Evolutionary conservation across 352 stramenopile genomes (phyloP).

Genomic region (Phytophthora litchii): DNA sequence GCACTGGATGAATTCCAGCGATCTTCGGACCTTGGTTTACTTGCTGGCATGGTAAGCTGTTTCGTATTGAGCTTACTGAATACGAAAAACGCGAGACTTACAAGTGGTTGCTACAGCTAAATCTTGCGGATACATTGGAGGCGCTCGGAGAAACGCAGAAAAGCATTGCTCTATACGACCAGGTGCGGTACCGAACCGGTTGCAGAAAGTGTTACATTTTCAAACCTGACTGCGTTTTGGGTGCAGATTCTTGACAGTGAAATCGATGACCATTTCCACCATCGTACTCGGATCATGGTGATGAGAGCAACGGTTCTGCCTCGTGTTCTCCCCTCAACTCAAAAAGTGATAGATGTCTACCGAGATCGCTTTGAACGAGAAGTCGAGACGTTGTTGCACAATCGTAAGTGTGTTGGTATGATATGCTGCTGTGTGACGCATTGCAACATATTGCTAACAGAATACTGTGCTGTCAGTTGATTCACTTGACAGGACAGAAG

Average conservation of each 20-base stretch:
- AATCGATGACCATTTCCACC: conserved; percentile 25
- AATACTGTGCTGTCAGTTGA: conserved; percentile 22
- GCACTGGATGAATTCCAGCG: conserved; percentile 63
- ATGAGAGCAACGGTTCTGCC: conserved; percentile 73
- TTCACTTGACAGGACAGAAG: conserved; percentile 37
- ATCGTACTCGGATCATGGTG: conserved; percentile 48
- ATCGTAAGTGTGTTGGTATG: conserved; percentile 35
- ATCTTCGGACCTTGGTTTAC: conserved; percentile 45
- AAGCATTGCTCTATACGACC: conserved; percentile 59
- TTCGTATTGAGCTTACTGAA: background rate
- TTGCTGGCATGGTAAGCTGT: conserved; percentile 52
- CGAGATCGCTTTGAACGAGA: conserved; percentile 50
- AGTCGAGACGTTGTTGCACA: conserved; percentile 42
- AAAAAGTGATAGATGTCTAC: conserved; percentile 55
- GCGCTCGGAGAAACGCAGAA: conserved; percentile 58
- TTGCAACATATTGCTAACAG: background rate
- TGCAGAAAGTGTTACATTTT: background rate
- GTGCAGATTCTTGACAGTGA: conserved; percentile 39
- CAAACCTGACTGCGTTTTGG: conserved; percentile 1
- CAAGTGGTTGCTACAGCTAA: conserved; percentile 40
- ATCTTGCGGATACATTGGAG: conserved; percentile 60
- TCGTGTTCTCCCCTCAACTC: conserved; percentile 57
- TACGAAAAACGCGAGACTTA: background rate
- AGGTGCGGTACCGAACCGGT: conserved; percentile 29
- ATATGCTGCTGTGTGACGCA: background rate